Evolutionary conservation across 106 monocot genomes (phyloP).

Genomic region (Vanilla planifolia): DNA sequence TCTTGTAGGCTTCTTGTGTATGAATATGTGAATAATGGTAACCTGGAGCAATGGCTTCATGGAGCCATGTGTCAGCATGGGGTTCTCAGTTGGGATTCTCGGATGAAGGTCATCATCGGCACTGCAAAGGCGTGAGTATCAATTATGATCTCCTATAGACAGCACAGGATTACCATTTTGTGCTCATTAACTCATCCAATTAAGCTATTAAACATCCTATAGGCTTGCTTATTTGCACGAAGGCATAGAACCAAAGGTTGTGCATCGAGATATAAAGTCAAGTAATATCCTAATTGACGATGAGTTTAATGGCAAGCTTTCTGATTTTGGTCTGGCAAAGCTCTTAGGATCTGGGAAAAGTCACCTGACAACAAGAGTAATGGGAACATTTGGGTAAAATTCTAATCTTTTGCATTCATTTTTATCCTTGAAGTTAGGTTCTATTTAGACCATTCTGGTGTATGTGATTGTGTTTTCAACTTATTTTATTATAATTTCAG

Average conservation of each 20-base stretch:
- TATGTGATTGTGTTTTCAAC: not conserved
- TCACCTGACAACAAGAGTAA: slow-evolving; percentile 60
- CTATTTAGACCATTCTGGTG: not conserved
- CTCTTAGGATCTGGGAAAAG: slow-evolving; percentile 68
- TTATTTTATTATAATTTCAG: slow-evolving; percentile 7
- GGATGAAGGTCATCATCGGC: slow-evolving; percentile 56
- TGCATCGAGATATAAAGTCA: slow-evolving; percentile 68
- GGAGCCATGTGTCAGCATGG: slow-evolving; percentile 57
- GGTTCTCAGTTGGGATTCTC: slow-evolving; percentile 47
- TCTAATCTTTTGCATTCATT: not conserved
- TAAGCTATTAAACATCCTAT: not conserved
- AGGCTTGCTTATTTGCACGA: slow-evolving; percentile 74
- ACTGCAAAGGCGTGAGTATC: slow-evolving; percentile 61
- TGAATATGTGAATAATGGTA: slow-evolving; percentile 70
- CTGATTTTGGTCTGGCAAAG: slow-evolving; percentile 76
- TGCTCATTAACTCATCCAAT: too few relatives aligned
- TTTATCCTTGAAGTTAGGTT: not conserved
- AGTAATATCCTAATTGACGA: slow-evolving; percentile 69
- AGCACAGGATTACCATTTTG: not conserved
- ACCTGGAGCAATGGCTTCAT: slow-evolving; percentile 72
- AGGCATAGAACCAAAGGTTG: slow-evolving; percentile 69
- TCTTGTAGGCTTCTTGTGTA: slow-evolving; percentile 60
- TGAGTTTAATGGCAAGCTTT: slow-evolving; percentile 56
- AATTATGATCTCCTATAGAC: not conserved
- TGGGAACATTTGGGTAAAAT: slow-evolving; percentile 76